These are phyloP conservation scores for Haematococcus lacustris DNA, from an alignment of 139 green algal genomes.

Conservation along the genomic window DNA sequence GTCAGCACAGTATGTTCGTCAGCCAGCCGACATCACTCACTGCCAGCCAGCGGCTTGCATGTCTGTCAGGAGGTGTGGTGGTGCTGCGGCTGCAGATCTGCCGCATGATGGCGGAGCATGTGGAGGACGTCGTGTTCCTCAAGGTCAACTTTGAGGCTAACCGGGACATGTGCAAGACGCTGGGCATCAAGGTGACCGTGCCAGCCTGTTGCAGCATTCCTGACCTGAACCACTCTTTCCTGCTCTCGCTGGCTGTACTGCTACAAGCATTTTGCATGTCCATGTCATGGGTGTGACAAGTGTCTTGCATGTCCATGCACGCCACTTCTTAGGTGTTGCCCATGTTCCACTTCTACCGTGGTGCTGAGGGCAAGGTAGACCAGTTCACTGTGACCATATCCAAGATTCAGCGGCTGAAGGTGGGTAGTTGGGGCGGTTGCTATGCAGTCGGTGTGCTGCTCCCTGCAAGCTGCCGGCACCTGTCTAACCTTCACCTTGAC, in stretches of 20 bases:
- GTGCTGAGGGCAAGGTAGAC: constrained; percentile 54
- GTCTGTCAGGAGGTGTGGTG: neutral
- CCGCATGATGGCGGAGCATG: constrained; percentile 56
- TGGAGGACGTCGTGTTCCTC: constrained; percentile 65
- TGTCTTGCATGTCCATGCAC: neutral
- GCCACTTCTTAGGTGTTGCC: constrained; percentile 71
- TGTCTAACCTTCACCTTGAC: too few relatives aligned
- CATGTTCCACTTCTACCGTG: constrained; percentile 92
- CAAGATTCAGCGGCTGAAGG: constrained; percentile 33
- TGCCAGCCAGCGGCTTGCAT: neutral
- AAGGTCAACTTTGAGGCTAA: constrained; percentile 90
- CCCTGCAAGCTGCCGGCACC: too few relatives aligned
- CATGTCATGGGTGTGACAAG: neutral
- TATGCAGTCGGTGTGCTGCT: too few relatives aligned
- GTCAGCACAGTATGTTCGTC: too few relatives aligned
- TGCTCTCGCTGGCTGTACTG: neutral
- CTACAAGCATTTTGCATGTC: neutral
- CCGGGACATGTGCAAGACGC: constrained; percentile 65
- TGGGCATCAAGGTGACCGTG: constrained; percentile 67
- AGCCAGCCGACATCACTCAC: too few relatives aligned
- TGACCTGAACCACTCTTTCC: neutral
- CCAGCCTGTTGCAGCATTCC: neutral
- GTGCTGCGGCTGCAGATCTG: constrained; percentile 20
- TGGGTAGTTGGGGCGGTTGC: too few relatives aligned
- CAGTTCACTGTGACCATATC: constrained; percentile 30